Evolutionary conservation across 129 eudicot genomes (phyloP).

Genomic region (Chrysanthemum seticuspe): DNA sequence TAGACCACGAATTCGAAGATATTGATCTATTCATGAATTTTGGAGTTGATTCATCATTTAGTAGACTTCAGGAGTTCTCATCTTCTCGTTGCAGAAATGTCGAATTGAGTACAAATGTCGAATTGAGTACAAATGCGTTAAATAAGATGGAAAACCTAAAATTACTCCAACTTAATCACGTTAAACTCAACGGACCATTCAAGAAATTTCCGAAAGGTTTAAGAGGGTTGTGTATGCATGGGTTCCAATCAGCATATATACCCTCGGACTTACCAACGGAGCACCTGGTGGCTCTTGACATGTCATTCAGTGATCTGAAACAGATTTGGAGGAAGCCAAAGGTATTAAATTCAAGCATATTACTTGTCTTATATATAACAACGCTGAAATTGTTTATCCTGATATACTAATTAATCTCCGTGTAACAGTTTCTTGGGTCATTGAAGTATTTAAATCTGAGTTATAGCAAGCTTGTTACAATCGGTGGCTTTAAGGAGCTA

Average conservation of each 20-base stretch:
- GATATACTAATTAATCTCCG: not conserved
- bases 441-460: slow-evolving; percentile 23
- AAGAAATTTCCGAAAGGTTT: slow-evolving; percentile 24
- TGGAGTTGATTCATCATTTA: not conserved
- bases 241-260: slow-evolving; percentile 6
- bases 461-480: not conserved
- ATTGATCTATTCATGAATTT: not conserved
- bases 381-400: no score
- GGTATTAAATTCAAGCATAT: slow-evolving; percentile 9
- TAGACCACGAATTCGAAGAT: not conserved
- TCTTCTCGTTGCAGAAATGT: not conserved
- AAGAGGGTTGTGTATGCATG: slow-evolving; percentile 30
- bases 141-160: slow-evolving; percentile 12
- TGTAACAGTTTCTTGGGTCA: slow-evolving; percentile 22
- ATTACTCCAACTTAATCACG: slow-evolving; percentile 27
- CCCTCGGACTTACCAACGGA: slow-evolving; percentile 15
- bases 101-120: not conserved
- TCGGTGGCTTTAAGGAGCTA: slow-evolving; percentile 12
- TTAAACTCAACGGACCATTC: slow-evolving; percentile 15
- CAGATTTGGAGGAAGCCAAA: slow-evolving; percentile 13
- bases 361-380: no score
- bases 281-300: slow-evolving; percentile 24
- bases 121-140: slow-evolving; percentile 17
- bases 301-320: slow-evolving; percentile 23
- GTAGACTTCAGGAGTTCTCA: not conserved